Conservation (phyloP, 2,329 filamentous ascomycete genomes). For the Colletotrichum phormii region DNA sequence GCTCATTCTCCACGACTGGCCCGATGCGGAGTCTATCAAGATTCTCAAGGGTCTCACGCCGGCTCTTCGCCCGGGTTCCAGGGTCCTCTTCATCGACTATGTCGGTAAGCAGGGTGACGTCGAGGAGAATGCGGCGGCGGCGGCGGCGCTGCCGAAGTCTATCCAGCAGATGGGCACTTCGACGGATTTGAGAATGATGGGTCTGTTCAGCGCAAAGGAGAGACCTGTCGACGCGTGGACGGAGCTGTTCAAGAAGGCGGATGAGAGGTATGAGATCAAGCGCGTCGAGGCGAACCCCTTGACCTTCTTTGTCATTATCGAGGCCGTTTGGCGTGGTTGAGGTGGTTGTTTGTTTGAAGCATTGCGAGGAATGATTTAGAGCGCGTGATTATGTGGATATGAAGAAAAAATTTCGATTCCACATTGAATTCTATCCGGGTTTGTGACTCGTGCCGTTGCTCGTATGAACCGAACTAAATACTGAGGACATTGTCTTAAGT, state of each 20-base stretch:
- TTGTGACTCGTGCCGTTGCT: not conserved
- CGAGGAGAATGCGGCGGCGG: slow-evolving; percentile 37
- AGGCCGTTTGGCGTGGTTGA: slow-evolving; percentile 50
- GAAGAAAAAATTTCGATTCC: not conserved
- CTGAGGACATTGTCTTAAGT: not conserved
- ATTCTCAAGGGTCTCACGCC: slow-evolving; percentile 57
- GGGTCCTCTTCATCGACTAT: slow-evolving; percentile 52
- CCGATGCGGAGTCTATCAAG: slow-evolving; percentile 54
- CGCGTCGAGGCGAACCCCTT: slow-evolving; percentile 49
- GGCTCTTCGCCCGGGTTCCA: slow-evolving; percentile 56
- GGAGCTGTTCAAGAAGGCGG: slow-evolving; percentile 56
- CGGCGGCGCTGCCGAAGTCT: slow-evolving; percentile 45
- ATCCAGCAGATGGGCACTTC: slow-evolving; percentile 52
- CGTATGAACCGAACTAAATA: not conserved
- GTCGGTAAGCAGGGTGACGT: slow-evolving; percentile 49
- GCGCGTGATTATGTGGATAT: not conserved
- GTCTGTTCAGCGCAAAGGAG: slow-evolving; percentile 61
- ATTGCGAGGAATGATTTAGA: not conserved
- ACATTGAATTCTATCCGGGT: not conserved
- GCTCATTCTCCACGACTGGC: slow-evolving; percentile 67
- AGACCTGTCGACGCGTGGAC: slow-evolving; percentile 58
- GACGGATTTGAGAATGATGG: slow-evolving; percentile 63
- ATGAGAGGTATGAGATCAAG: slow-evolving; percentile 57
- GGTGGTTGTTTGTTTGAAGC: not conserved
- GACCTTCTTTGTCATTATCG: slow-evolving; percentile 51